Base-by-base conservation (phyloP, 495 filamentous ascomycete species). In the Penicillium arizonense region DNA sequence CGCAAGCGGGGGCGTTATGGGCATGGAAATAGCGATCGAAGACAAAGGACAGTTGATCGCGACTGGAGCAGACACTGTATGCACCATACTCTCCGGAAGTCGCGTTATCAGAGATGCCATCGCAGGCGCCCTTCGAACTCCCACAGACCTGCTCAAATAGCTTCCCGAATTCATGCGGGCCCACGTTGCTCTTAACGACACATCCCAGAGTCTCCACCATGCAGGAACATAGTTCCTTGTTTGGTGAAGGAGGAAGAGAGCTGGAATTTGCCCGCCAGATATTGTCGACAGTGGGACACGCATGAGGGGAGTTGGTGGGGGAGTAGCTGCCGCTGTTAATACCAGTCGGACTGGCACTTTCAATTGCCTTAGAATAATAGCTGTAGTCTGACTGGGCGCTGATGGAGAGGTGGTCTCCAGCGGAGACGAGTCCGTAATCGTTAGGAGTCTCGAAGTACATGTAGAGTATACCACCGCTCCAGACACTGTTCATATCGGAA, bases 381-480 rank as follows among this genome's bases (percentile, higher is more conserved):
- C 77, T 79, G 75, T 86, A 97, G 73, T 95, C 89, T 32, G 78
- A 74, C 44, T 85, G 72, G 38, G 81, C 85, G 20, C 64, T 79
- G 49, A 82, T 85, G 2, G 58, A 64, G 55, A 63, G 64, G 55
- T 71, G 64, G 55, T 71, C 68, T 44, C 79, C 79, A 47, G 92
- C 66, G 34, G 71, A 74, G 45, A 92, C 89, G 45, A 97, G 78
- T 56, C 91, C 92, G 62, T 88, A 97, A 67, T 95, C 75, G 69
- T 96, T 96, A 8, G 74, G 79, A 62, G 94, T 91, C 68, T 97
- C 74, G 74, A 90, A 90, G 77, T 93, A 97, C 90, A 93, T 93
- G 75, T 97, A 97, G 24, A 95, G 86, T 57, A 97, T 92, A 61
- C 93, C 92, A 60, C 92, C 92, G 42, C 87, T 93, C 82, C 89